Conservation (phyloP, 163 green algal species). For the Coccomyxa subellipsoidea region DNA sequence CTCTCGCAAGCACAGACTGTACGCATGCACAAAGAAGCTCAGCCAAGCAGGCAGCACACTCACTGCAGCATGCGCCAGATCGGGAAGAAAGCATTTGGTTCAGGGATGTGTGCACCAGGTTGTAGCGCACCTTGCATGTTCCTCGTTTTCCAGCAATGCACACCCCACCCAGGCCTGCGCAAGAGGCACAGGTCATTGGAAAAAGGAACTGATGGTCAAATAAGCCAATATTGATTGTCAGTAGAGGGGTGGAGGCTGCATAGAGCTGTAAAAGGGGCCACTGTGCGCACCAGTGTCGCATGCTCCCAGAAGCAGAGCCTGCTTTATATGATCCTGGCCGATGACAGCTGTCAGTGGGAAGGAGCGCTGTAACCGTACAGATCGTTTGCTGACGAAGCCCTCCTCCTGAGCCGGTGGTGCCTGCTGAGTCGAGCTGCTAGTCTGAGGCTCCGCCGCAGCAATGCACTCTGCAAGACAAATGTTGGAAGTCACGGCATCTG, state of each 20-base stretch:
- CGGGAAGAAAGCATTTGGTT: no score
- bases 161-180: slow-evolving; percentile 84
- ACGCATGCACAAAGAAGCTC: neutral
- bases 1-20: slow-evolving; percentile 95
- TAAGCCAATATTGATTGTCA: no score
- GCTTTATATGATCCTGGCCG: slow-evolving; percentile 80
- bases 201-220: no score
- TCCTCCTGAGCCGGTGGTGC: neutral
- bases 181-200: no score
- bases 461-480: neutral
- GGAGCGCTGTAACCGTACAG: slow-evolving; percentile 9
- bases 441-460: neutral
- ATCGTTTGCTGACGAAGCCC: slow-evolving; percentile 11
- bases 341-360: slow-evolving; percentile 49
- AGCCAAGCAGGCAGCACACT: no score
- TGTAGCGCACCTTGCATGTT: slow-evolving; percentile 58
- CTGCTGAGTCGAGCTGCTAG: neutral
- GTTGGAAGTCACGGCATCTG: neutral
- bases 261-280: no score
- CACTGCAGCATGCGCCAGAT: no score
- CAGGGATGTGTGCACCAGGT: no score
- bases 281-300: slow-evolving; percentile 49
- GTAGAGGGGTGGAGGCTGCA: no score
- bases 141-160: slow-evolving; percentile 86
- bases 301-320: slow-evolving; percentile 92